Percentiles rank a stretch among this genome's conserved stretches.
Conservation (phyloP, 129 eudicot genomes). For the Arctium minus region DNA sequence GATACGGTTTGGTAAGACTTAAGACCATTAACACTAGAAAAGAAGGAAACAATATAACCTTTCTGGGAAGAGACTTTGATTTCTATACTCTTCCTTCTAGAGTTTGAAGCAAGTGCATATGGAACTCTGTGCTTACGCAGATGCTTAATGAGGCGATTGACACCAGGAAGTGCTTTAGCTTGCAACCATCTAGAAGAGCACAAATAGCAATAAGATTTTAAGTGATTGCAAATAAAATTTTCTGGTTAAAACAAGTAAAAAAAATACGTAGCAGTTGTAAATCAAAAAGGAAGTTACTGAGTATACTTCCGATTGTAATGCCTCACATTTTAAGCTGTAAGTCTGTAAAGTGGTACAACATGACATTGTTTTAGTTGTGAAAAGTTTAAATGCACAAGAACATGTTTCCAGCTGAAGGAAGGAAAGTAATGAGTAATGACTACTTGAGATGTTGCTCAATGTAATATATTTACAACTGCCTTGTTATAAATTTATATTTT, state of each 20-base stretch:
- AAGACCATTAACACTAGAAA: background rate
- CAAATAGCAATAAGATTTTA: background rate
- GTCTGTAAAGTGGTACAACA: background rate
- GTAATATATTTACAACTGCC: too few species aligned
- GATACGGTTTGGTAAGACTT: background rate
- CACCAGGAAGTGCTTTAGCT: slow-evolving; percentile 83
- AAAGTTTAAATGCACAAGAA: too few species aligned
- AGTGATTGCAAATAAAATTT: background rate
- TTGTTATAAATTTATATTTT: too few species aligned
- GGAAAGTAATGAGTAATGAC: too few species aligned
- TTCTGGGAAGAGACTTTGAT: slow-evolving; percentile 59
- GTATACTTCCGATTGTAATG: background rate
- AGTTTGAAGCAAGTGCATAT: slow-evolving; percentile 82
- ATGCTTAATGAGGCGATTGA: slow-evolving; percentile 82
- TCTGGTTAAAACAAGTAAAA: background rate
- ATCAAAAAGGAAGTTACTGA: background rate
- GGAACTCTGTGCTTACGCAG: slow-evolving; percentile 60
- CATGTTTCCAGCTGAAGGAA: too few species aligned
- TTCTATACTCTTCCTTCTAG: slow-evolving; percentile 48
- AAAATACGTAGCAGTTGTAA: too few species aligned
- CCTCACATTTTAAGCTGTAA: background rate
- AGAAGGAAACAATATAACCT: slow-evolving; percentile 33
- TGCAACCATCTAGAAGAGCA: slow-evolving; percentile 57
- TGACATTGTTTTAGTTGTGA: background rate
- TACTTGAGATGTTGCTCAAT: too few species aligned